Evolutionary conservation across 768 basidiomycete genomes (phyloP).

Genomic region (Mycena indigotica): DNA sequence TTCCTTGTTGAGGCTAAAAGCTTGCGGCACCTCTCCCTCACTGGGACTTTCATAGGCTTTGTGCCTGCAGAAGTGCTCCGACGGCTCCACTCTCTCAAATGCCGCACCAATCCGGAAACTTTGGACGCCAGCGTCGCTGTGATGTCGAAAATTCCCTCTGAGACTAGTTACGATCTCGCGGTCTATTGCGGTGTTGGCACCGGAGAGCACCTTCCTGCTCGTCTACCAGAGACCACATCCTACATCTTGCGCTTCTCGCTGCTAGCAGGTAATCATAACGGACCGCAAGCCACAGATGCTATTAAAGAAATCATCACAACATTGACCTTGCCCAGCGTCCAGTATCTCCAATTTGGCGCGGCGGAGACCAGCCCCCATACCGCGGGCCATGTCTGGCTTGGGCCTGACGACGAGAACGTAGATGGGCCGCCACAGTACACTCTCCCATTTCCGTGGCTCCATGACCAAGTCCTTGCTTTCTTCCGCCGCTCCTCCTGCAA

Average conservation of each 20-base stretch:
- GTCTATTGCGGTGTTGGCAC: background rate
- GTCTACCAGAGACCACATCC: background rate
- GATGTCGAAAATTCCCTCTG: background rate
- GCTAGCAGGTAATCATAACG: background rate
- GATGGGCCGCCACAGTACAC: background rate
- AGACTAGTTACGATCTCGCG: background rate
- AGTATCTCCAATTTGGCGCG: background rate
- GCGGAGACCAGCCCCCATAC: background rate
- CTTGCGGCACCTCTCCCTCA: background rate
- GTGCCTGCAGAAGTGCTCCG: background rate
- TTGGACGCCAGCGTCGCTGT: background rate
- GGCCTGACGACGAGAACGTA: background rate
- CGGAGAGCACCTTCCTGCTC: background rate
- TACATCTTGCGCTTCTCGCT: background rate
- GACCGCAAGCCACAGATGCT: background rate
- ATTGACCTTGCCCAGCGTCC: background rate
- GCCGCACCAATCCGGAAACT: background rate
- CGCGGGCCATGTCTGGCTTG: background rate
- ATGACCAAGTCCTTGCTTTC: background rate
- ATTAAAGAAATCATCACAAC: background rate
- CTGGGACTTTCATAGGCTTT: background rate
- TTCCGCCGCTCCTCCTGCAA: background rate
- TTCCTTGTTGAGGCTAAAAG: background rate
- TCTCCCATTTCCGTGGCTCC: background rate
- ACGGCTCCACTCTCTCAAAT: background rate